These are phyloP conservation scores for Lophium mytilinum DNA, from an alignment of 495 filamentous ascomycete genomes.

Conservation along the genomic window DNA sequence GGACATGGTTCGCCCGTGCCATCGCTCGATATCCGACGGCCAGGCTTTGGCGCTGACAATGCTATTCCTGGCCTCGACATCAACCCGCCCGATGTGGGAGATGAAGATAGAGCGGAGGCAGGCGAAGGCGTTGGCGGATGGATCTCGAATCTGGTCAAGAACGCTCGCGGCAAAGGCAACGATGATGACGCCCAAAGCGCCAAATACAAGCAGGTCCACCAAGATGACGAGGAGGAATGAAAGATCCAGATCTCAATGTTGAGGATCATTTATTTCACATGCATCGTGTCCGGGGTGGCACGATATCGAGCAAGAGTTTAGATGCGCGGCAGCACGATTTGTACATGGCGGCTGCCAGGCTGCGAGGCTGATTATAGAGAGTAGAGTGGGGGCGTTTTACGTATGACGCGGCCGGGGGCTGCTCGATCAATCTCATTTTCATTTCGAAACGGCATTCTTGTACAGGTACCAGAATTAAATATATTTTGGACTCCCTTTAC, in stretches of 20 bases:
- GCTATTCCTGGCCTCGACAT: constrained; percentile 68
- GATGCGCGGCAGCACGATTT: neutral
- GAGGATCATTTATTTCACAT: neutral
- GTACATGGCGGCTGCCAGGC: neutral
- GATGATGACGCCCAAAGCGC: constrained; percentile 41
- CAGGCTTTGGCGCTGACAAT: constrained; percentile 47
- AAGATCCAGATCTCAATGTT: neutral
- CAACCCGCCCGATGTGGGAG: constrained; percentile 51
- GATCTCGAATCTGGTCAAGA: constrained; percentile 57
- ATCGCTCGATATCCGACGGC: constrained; percentile 61
- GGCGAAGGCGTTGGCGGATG: constrained; percentile 58
- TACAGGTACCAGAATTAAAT: neutral
- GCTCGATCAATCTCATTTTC: neutral
- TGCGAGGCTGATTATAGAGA: neutral
- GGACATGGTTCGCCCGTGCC: constrained; percentile 64
- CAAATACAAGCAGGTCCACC: constrained; percentile 57
- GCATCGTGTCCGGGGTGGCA: neutral
- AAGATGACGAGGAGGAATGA: constrained; percentile 46
- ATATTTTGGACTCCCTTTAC: no score
- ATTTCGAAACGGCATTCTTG: neutral
- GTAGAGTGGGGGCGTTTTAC: neutral
- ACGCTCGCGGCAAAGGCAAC: constrained; percentile 41
- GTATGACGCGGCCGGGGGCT: neutral
- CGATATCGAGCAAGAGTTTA: neutral
- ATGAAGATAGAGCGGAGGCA: constrained; percentile 42